Evolutionary conservation across 1,284 basidiomycete genomes (phyloP).

Genomic region (Rhodotorula sp.): DNA sequence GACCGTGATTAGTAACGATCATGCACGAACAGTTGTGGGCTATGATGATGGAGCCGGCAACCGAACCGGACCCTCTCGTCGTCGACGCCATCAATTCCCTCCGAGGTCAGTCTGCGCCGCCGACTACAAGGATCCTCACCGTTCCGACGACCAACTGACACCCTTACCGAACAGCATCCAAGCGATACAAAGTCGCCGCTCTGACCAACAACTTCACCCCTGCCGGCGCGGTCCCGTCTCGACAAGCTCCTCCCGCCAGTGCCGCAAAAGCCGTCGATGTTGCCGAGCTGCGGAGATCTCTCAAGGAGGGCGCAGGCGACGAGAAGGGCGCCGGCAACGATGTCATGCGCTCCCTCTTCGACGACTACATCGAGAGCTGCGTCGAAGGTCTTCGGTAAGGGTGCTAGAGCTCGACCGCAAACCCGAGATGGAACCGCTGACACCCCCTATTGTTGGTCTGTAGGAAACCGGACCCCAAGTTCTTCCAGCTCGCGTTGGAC

Average conservation of each 20-base stretch:
- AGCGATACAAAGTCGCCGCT: conserved; percentile 47
- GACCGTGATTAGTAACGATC: no score
- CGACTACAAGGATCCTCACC: neutral
- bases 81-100: conserved; percentile 43
- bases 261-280: neutral
- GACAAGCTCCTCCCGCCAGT: neutral
- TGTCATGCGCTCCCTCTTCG: conserved; percentile 45
- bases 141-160: neutral
- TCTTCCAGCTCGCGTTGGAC: conserved; percentile 48
- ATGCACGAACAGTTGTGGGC: conserved; percentile 45
- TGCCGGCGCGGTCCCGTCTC: conserved; percentile 3
- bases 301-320: neutral
- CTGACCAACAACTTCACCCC: conserved; percentile 49
- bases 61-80: conserved; percentile 44
- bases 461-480: conserved; percentile 50
- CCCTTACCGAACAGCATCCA: conserved; percentile 37
- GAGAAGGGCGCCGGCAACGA: conserved; percentile 17
- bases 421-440: neutral
- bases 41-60: conserved; percentile 48
- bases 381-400: conserved; percentile 47
- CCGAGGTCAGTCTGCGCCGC: conserved; percentile 16
- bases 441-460: neutral
- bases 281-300: neutral
- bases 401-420: conserved; percentile 26
- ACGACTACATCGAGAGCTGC: conserved; percentile 49